These are phyloP conservation scores for Candida sonorensis DNA, from an alignment of 805 yeast species.

Conservation along the genomic window DNA sequence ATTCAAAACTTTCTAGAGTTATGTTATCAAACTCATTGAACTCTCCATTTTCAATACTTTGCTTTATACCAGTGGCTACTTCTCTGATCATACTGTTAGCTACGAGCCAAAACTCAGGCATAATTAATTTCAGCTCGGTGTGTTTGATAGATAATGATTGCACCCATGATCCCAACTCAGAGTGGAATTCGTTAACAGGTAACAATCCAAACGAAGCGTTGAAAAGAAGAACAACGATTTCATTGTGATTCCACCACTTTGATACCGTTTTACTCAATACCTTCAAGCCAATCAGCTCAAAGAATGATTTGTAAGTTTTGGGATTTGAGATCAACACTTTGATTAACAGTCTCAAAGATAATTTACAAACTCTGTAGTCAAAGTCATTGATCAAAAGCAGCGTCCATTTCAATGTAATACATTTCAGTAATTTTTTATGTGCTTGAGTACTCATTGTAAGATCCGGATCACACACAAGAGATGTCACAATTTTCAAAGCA, in stretches of 20 bases:
- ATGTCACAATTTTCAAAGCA: conserved; percentile 30
- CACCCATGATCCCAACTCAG: conserved; percentile 9
- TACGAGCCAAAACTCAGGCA: conserved; percentile 37
- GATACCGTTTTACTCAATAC: conserved; percentile 39
- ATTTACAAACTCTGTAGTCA: conserved; percentile 30
- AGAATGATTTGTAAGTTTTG: conserved; percentile 41
- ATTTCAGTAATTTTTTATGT: conserved; percentile 38
- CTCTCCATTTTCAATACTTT: not conserved
- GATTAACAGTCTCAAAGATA: conserved; percentile 40
- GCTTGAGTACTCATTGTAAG: conserved; percentile 4
- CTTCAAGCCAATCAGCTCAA: conserved; percentile 44
- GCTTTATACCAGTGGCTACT: conserved; percentile 3
- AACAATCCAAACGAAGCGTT: conserved; percentile 46
- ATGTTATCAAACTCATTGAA: not conserved
- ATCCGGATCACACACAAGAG: conserved; percentile 34
- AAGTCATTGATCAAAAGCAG: conserved; percentile 43
- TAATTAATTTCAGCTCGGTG: conserved; percentile 16
- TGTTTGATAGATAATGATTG: conserved; percentile 13
- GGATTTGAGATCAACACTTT: conserved; percentile 43
- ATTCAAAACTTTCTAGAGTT: not conserved
- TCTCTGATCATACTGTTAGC: conserved; percentile 11
- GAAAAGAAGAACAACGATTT: conserved; percentile 34
- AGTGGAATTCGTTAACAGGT: too few species aligned
- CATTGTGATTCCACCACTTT: conserved; percentile 42
- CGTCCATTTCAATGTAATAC: conserved; percentile 61